These are phyloP conservation scores for Podospora bellae-mahoneyi DNA, from an alignment of 495 filamentous ascomycete species.

Conservation along the genomic window DNA sequence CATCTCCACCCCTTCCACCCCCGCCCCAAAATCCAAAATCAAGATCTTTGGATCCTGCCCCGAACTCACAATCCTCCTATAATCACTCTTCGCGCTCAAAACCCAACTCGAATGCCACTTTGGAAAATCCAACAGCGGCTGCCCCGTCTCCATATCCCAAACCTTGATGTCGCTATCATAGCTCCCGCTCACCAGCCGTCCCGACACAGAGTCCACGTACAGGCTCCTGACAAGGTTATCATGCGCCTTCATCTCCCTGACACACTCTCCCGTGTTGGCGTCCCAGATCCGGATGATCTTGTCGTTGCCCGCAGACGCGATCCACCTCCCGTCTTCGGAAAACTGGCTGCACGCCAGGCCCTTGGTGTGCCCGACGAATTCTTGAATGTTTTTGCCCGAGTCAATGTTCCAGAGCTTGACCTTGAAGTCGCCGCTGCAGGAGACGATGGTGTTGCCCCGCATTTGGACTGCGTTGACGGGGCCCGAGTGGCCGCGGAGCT, in stretches of 20 bases:
- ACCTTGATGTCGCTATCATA: conserved; percentile 95
- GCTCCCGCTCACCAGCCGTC: conserved; percentile 81
- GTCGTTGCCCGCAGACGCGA: conserved; percentile 92
- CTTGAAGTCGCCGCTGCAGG: conserved; percentile 85
- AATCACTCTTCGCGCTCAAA: conserved; percentile 89
- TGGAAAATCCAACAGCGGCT: conserved; percentile 69
- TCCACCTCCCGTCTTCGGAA: conserved; percentile 80
- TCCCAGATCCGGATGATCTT: conserved; percentile 92
- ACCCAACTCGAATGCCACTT: conserved; percentile 97
- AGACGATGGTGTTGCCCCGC: conserved; percentile 84
- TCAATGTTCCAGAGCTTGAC: conserved; percentile 94
- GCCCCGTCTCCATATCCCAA: conserved; percentile 74
- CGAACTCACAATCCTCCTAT: conserved; percentile 85
- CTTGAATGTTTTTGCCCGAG: conserved; percentile 77
- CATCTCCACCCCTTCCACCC: conserved; percentile 51
- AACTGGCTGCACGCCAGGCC: conserved; percentile 96
- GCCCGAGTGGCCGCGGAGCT: conserved; percentile 76
- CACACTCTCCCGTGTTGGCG: conserved; percentile 78
- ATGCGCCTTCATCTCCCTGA: conserved; percentile 75
- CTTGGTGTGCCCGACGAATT: conserved; percentile 80
- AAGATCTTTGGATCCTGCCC: conserved; percentile 88
- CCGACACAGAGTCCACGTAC: conserved; percentile 79
- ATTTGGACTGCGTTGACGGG: conserved; percentile 96
- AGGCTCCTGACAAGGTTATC: conserved; percentile 77
- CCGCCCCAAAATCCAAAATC: conserved; percentile 83